These are phyloP conservation scores for Penicillium crystallinum DNA, from an alignment of 495 filamentous ascomycete genomes.

Conservation along the genomic window DNA sequence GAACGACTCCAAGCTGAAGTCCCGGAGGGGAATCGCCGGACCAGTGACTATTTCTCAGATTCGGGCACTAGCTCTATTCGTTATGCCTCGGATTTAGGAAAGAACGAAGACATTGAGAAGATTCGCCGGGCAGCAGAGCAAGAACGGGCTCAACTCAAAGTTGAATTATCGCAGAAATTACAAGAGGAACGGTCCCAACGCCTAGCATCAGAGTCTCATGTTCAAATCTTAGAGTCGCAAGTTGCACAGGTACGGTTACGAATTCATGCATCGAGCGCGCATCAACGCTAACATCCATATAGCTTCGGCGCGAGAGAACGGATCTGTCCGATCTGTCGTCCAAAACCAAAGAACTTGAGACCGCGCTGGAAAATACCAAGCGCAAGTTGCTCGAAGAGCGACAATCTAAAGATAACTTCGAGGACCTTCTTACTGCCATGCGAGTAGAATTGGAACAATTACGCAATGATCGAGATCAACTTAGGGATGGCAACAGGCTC, in stretches of 20 bases:
- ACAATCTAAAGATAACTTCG: conserved; percentile 86
- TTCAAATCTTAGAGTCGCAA: conserved; percentile 71
- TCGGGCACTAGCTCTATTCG: conserved; percentile 83
- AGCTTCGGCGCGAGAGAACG: conserved; percentile 46
- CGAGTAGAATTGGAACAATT: conserved; percentile 75
- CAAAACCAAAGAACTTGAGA: conserved; percentile 65
- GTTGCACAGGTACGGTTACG: conserved; percentile 51
- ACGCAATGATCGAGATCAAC: conserved; percentile 83
- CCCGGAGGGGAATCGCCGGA: conserved; percentile 58
- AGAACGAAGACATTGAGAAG: conserved; percentile 77
- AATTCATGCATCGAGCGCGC: neutral
- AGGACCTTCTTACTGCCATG: conserved; percentile 81
- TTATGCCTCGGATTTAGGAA: conserved; percentile 56
- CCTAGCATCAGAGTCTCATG: conserved; percentile 71
- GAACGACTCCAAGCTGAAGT: conserved; percentile 78
- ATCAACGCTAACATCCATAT: neutral
- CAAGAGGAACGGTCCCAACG: conserved; percentile 77
- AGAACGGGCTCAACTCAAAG: conserved; percentile 80
- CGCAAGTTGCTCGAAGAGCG: conserved; percentile 81
- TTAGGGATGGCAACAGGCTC: conserved; percentile 80
- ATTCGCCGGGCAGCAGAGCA: conserved; percentile 81
- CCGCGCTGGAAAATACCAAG: conserved; percentile 69
- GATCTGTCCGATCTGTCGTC: conserved; percentile 40
- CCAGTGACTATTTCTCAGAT: conserved; percentile 97
- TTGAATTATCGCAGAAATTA: conserved; percentile 74